A percentile compares a stretch with the other conserved stretches of the same genome.
Conservation (phyloP, 305 asterid species). For the Fraxinus nigra region DNA sequence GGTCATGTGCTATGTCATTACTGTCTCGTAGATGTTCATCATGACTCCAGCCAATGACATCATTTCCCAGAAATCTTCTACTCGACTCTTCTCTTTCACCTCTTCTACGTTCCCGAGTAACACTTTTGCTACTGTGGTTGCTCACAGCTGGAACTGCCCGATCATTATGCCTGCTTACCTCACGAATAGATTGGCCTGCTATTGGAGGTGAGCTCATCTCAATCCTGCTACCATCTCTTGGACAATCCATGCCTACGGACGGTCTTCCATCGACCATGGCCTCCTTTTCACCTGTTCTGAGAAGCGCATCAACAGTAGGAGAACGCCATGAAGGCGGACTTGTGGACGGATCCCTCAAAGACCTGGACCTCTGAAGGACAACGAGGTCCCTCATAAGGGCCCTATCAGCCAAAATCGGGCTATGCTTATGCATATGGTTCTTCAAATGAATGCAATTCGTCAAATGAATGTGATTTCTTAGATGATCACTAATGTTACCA, state of each 20-base stretch:
- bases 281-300: conserved; percentile 48
- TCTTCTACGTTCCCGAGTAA: conserved; percentile 41
- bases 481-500: conserved; percentile 76
- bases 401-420: conserved; percentile 75
- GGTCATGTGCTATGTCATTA: conserved; percentile 27
- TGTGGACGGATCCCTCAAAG: conserved; percentile 89
- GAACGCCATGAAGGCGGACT: conserved; percentile 87
- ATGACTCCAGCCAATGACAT: conserved; percentile 28
- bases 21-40: conserved; percentile 34
- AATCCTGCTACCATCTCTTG: conserved; percentile 34
- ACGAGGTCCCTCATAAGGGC: conserved; percentile 85
- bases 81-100: conserved; percentile 48
- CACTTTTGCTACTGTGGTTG: conserved; percentile 42
- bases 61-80: conserved; percentile 36
- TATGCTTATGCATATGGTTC: conserved; percentile 92
- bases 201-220: conserved; percentile 49
- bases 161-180: conserved; percentile 33
- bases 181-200: conserved; percentile 28
- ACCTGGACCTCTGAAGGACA: conserved; percentile 88
- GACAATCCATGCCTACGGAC: conserved; percentile 52
- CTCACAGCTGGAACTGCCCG: conserved; percentile 31
- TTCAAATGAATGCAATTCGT: conserved; percentile 97
- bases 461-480: conserved; percentile 86
- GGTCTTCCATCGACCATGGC: conserved; percentile 51
- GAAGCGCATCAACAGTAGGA: conserved; percentile 57